Evolutionary conservation across 2,329 filamentous ascomycete genomes (phyloP).

Genomic region (Pseudocercospora macadamiae): DNA sequence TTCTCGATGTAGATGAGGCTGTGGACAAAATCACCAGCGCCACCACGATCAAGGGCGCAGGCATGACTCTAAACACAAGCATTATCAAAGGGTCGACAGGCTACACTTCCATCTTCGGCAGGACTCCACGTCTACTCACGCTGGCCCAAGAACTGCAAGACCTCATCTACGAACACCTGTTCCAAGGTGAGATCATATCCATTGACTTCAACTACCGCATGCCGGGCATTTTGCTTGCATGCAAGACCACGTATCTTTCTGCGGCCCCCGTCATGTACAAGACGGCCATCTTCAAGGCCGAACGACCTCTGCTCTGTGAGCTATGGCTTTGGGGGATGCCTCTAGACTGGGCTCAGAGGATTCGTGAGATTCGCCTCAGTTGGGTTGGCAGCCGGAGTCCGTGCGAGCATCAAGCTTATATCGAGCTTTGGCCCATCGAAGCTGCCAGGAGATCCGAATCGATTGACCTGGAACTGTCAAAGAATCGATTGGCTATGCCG

Average conservation of each 20-base stretch:
- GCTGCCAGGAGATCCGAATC: too few species aligned
- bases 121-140: constrained; percentile 6
- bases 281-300: neutral
- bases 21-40: too few species aligned
- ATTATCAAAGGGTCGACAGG: neutral
- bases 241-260: neutral
- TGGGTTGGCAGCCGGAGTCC: neutral
- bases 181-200: neutral
- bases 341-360: neutral
- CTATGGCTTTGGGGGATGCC: neutral
- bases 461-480: too few species aligned
- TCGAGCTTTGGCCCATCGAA: neutral
- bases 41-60: too few species aligned
- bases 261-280: neutral
- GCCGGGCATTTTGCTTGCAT: neutral
- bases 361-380: neutral
- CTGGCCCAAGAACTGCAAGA: constrained; percentile 25
- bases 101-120: neutral
- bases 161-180: constrained; percentile 19
- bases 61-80: neutral
- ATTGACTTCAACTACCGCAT: neutral
- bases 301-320: neutral
- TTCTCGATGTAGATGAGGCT: too few species aligned
- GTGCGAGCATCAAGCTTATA: neutral
- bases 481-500: too few species aligned